Conservation (phyloP, 1,284 basidiomycete species). For the Malassezia obtusa region DNA sequence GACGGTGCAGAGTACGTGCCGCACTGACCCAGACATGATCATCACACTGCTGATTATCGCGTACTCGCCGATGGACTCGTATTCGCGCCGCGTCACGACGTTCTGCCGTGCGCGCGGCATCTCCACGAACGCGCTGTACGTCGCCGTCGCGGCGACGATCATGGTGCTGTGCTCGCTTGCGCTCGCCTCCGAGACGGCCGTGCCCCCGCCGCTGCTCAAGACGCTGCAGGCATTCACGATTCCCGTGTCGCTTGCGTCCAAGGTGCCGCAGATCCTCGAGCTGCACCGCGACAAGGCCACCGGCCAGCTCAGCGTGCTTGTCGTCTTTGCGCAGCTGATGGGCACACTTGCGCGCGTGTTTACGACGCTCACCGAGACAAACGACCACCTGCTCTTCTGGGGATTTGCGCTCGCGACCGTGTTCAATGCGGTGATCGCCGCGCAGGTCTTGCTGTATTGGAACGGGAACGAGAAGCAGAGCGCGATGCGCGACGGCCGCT, state of each 20-base stretch:
- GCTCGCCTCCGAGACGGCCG: constrained; percentile 27
- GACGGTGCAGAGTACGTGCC: constrained; percentile 37
- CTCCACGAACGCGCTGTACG: constrained; percentile 15
- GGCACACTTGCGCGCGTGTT: constrained; percentile 44
- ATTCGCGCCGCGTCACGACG: constrained; percentile 21
- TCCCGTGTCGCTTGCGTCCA: constrained; percentile 42
- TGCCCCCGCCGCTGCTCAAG: constrained; percentile 24
- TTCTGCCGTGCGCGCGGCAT: constrained; percentile 8
- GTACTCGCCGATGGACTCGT: constrained; percentile 33
- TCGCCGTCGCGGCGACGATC: constrained; percentile 61
- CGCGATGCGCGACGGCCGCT: constrained; percentile 5
- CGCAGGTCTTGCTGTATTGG: constrained; percentile 43
- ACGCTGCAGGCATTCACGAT: constrained; percentile 41
- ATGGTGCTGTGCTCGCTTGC: constrained; percentile 67
- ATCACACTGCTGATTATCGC: constrained; percentile 43
- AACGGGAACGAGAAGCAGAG: constrained; percentile 18
- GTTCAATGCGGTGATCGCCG: constrained; percentile 45
- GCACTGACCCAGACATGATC: constrained; percentile 28
- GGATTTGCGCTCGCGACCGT: constrained; percentile 44
- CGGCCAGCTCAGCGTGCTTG: constrained; percentile 43
- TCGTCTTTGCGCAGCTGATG: constrained; percentile 44
- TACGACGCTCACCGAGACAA: constrained; percentile 47
- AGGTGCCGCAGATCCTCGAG: constrained; percentile 46
- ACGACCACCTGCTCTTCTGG: constrained; percentile 41
- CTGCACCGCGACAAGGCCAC: constrained; percentile 36